Percentiles rank a stretch among this genome's conserved stretches.
Evolutionary conservation across 2,329 filamentous ascomycete genomes (phyloP).

Genomic region (Zasmidium angulare): DNA sequence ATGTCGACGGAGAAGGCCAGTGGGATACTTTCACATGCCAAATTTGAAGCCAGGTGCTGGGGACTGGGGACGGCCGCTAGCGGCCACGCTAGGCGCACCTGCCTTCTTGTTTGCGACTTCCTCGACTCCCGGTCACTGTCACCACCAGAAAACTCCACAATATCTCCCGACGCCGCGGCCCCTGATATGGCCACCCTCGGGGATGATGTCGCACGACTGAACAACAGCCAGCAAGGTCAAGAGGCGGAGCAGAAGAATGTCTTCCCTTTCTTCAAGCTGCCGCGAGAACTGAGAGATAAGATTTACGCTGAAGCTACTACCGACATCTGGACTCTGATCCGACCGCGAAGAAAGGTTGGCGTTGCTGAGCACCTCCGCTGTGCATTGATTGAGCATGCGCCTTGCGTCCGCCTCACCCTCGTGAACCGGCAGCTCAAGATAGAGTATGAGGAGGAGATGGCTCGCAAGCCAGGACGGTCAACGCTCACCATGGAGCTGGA

Average conservation of each 20-base stretch:
- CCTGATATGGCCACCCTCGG: background rate
- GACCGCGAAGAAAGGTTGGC: background rate
- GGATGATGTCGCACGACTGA: background rate
- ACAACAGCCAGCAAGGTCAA: no score
- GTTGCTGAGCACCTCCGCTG: background rate
- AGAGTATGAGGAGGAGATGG: background rate
- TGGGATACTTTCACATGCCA: no score
- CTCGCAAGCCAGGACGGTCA: background rate
- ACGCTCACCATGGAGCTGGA: background rate
- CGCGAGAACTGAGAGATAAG: background rate
- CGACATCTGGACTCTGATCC: background rate
- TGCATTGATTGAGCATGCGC: background rate
- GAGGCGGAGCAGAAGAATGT: background rate
- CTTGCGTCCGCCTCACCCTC: background rate
- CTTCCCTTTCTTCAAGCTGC: background rate
- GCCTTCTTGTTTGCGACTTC: no score
- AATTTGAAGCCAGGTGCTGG: no score
- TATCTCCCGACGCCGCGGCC: no score
- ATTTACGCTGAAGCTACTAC: background rate
- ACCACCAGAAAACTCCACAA: no score
- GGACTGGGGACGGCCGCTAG: no score
- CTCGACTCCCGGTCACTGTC: no score
- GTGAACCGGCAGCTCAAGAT: background rate
- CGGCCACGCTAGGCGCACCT: no score
- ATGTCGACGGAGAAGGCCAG: no score